phyloP scores from a whole-genome alignment of 257 asterid species.

The Solanum dulcamara region DNA sequence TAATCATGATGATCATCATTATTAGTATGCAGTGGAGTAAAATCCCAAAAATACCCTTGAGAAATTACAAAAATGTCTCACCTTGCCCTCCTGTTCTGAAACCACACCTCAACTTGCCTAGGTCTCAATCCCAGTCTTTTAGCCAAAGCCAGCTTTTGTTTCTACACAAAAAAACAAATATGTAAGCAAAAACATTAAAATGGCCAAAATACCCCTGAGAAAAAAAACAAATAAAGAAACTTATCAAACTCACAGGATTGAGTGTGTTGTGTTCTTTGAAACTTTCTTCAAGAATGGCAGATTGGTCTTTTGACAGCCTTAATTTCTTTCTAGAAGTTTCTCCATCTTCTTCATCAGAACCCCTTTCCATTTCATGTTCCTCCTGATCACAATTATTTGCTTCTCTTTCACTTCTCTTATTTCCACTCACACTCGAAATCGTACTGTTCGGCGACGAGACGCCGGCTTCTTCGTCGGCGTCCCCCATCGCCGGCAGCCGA shows the following conservation, averaged over 20 bases:
- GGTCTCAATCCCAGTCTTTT: conserved; percentile 66
- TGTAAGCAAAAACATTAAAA: background rate
- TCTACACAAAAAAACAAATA: conserved; percentile 28
- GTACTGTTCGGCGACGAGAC: conserved; percentile 82
- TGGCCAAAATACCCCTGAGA: background rate
- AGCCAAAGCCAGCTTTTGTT: conserved; percentile 64
- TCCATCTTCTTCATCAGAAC: conserved; percentile 71
- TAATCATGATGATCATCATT: background rate
- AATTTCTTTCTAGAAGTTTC: conserved; percentile 64
- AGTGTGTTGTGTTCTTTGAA: conserved; percentile 79
- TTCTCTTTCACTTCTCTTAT: conserved; percentile 53
- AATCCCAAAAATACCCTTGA: background rate
- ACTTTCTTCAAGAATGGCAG: conserved; percentile 76
- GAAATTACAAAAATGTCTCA: conserved; percentile 3
- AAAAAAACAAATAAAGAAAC: background rate
- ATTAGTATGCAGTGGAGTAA: background rate
- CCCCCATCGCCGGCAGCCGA: conserved; percentile 35
- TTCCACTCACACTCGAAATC: conserved; percentile 61
- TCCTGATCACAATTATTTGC: conserved; percentile 20
- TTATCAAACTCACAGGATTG: conserved; percentile 42
- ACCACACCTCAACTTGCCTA: conserved; percentile 88
- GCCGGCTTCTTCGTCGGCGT: conserved; percentile 49
- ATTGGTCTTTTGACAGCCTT: conserved; percentile 59
- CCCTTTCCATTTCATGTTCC: conserved; percentile 43
- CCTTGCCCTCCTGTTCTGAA: conserved; percentile 88